Base-by-base conservation (phyloP, 352 stramenopile genomes). In the Pythium plurisporium region DNA sequence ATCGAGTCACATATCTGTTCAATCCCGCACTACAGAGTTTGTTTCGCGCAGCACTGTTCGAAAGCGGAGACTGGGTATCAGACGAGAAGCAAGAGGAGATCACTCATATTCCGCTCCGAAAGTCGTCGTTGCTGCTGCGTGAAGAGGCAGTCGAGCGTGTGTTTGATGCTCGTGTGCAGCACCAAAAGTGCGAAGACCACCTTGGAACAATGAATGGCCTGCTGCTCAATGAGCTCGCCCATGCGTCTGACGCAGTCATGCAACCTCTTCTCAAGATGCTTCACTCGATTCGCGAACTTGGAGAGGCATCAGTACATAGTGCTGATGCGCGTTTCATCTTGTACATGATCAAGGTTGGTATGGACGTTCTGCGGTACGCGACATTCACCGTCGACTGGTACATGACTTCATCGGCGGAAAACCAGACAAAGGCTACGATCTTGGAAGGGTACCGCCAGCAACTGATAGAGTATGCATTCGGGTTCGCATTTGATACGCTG, bases 201-300 rank as follows among this genome's bases (percentile, higher is more conserved):
- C 73, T 99, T 23, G 89, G 95, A 9, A 99, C 97, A 2, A 96
- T 97, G 67, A 94, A 97, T 53, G 97, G 96, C 4, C 91, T 98
- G 22, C 74, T 99, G 12, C 89, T 99, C 46, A 99, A 99, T 67
- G 97, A 99, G 64, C 86, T 99, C 42, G 79, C 95, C 14, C 97
- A 98, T 69, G 95, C 91, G 6, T 96, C 97, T 27, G 89, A 98
- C 59, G 94, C 84, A 23, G 71, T 93, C 34, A 47, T 94, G 27
- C 41, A 64, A 11, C 81, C 87, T 8, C 52, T 95, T 12, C 37
- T 95, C n/a, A 82, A 84, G 34, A 94, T 96, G 76, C 56, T 96
- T 12, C 60, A 90, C 20, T 82, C 79, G 10, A 83, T 93, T 42
- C 85, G 81, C 26, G 85, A 95, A 51, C 76, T 95, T 30, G 79